A percentile compares a stretch with the other conserved stretches of the same genome.
Evolutionary conservation across 768 basidiomycete genomes (phyloP).

Genomic region (Multifurca ochricompacta): DNA sequence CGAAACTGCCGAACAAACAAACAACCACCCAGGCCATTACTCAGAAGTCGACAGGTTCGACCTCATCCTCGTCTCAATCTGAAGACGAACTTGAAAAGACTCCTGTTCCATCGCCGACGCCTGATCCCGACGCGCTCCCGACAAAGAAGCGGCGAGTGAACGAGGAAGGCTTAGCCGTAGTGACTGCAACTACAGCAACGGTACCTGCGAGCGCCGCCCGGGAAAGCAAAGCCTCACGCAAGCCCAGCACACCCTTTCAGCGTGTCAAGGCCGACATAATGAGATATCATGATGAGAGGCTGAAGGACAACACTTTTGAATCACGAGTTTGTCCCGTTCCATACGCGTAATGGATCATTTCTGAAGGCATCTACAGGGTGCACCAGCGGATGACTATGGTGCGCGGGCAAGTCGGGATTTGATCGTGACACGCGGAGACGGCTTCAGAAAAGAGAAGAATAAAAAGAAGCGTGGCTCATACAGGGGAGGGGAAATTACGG

Average conservation of each 20-base stretch:
- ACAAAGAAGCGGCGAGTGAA: slow-evolving; percentile 18
- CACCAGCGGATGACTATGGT: slow-evolving; percentile 74
- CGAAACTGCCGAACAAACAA: slow-evolving; percentile 3
- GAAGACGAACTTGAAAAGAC: slow-evolving; percentile 11
- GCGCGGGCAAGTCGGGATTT: slow-evolving; percentile 78
- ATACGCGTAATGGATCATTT: background rate
- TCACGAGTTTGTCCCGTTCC: slow-evolving; percentile 49
- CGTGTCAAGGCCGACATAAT: slow-evolving; percentile 65
- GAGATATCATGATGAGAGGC: slow-evolving; percentile 35
- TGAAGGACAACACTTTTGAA: slow-evolving; percentile 73
- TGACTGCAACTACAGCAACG: background rate
- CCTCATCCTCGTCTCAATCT: slow-evolving; percentile 21
- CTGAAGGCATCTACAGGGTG: slow-evolving; percentile 39
- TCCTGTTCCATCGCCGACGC: background rate
- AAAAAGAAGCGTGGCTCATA: slow-evolving; percentile 98
- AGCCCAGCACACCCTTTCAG: slow-evolving; percentile 64
- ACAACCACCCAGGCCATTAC: background rate
- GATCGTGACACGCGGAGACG: slow-evolving; percentile 87
- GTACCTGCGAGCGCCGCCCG: slow-evolving; percentile 10
- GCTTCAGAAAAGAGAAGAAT: slow-evolving; percentile 98
- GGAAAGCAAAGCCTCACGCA: slow-evolving; percentile 32
- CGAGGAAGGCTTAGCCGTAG: slow-evolving; percentile 10
- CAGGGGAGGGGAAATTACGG: slow-evolving; percentile 91
- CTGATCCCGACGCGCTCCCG: background rate
- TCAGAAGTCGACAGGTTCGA: slow-evolving; percentile 12